Base-by-base conservation (phyloP, 2,329 filamentous ascomycete species). In the Pseudogymnoascus sp. region DNA sequence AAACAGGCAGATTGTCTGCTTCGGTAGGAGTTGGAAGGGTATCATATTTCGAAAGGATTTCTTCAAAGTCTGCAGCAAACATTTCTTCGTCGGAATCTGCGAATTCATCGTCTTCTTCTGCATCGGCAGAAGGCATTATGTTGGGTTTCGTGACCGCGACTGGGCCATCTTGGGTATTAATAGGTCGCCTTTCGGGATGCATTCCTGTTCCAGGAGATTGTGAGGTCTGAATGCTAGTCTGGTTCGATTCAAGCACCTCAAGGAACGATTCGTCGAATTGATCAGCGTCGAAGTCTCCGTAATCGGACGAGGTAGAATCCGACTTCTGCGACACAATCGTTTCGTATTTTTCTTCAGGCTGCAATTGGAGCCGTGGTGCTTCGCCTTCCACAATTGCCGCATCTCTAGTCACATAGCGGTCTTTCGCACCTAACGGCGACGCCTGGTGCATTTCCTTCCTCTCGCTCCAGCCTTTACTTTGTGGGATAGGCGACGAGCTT, bases 1-100 rank as follows among this genome's bases (percentile, higher is more conserved):
- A 21, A 19, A 28, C 60, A 11, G 66, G 19, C 13, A 63, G 64
- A 33, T 62, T 36, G 42, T 63, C 64, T 13, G 64, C 67, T n/a
- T 67, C 67, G 59, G 68, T 65, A n/a, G 71, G 65, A 8, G 26
- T 28, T 57, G 50, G 50, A 57, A 33, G 76, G 9, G 72, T 75
- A 65, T 85, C 82, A 69, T 82, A 84, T 61, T 82, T 73, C 17
- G 83, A 83, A 47, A 82, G 78, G 40, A 86, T 76, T 62, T 83
- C 79, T 66, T 86, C 81, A 61, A 87, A 72, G 69, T 85, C 83
- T 64, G 82, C 84, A 4, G 77, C 79, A 68, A 85, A 81, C 6
- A 83, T 76, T 57, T 87, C 84, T 65, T 87, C 86, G 64, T 89
- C 87, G 61, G 84, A 69, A 66, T 90, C 87, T 53, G 82, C 87